Evolutionary conservation across 2,329 filamentous ascomycete species (phyloP).

Genomic region (Hysterium pulicare): DNA sequence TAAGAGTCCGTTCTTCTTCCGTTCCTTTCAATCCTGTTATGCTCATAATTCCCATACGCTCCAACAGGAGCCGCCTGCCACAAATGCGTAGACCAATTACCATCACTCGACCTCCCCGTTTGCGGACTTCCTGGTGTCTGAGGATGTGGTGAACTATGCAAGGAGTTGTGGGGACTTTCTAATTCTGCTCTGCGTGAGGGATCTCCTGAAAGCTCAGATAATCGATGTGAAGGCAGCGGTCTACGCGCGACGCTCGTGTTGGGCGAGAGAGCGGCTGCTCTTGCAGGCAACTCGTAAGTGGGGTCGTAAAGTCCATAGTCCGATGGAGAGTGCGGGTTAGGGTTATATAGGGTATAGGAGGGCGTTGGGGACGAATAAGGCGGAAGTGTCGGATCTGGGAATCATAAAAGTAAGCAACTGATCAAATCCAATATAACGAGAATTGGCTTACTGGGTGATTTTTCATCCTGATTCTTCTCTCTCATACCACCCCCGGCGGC

Average conservation of each 20-base stretch:
- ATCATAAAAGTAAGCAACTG: background rate
- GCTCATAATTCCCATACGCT: too few species aligned
- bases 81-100: too few species aligned
- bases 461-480: background rate
- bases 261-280: background rate
- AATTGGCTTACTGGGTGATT: background rate
- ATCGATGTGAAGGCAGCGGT: conserved; percentile 1
- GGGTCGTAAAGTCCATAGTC: background rate
- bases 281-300: conserved; percentile 12
- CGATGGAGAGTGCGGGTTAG: background rate
- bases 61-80: too few species aligned
- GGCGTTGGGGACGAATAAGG: conserved; percentile 6
- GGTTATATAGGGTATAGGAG: conserved; percentile 1
- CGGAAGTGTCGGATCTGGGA: conserved; percentile 10
- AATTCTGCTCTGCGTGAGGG: conserved; percentile 6
- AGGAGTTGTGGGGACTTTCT: conserved; percentile 2
- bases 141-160: background rate
- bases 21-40: background rate
- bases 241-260: background rate
- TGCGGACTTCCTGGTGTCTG: background rate
- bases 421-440: background rate
- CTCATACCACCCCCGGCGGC: conserved; percentile 3
- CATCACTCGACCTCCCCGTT: background rate
- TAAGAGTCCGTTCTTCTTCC: background rate
- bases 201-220: conserved; percentile 10